These are phyloP conservation scores for Starmerella kuoi DNA, from an alignment of 805 yeast species.

Conservation along the genomic window DNA sequence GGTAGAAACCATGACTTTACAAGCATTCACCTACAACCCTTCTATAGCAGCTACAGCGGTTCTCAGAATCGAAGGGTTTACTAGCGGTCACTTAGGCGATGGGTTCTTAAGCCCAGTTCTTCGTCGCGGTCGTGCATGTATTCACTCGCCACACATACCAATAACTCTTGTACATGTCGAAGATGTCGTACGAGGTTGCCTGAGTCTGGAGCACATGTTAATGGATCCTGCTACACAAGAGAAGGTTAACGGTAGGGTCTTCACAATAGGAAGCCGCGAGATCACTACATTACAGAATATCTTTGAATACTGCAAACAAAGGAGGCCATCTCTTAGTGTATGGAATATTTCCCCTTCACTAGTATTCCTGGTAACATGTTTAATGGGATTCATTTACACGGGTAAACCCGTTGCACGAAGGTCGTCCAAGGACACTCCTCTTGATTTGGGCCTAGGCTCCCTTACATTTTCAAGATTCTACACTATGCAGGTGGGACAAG, in stretches of 20 bases:
- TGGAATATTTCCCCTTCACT: conserved; percentile 20
- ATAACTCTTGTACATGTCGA: conserved; percentile 27
- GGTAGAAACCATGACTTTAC: conserved; percentile 18
- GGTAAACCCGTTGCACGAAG: conserved; percentile 11
- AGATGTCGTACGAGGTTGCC: conserved; percentile 33
- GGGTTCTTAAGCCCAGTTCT: conserved; percentile 22
- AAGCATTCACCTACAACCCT: not conserved
- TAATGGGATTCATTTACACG: conserved; percentile 13
- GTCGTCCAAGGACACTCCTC: conserved; percentile 8
- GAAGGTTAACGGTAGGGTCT: conserved; percentile 11
- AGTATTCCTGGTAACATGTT: conserved; percentile 17
- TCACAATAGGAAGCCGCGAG: conserved; percentile 19
- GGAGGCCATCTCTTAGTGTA: conserved; percentile 12
- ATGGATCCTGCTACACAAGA: conserved; percentile 20
- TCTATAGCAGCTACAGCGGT: conserved; percentile 16
- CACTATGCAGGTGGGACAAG: conserved; percentile 23
- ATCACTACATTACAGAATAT: conserved; percentile 22
- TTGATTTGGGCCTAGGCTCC: conserved; percentile 17
- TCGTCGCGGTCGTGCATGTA: conserved; percentile 14
- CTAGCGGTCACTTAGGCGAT: conserved; percentile 25
- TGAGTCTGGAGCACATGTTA: conserved; percentile 28
- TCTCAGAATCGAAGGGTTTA: conserved; percentile 23
- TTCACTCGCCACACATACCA: conserved; percentile 23
- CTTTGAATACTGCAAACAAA: conserved; percentile 17
- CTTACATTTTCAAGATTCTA: conserved; percentile 24